A percentile compares a stretch with the other conserved stretches of the same genome.
phyloP scores from a whole-genome alignment of 805 yeast species.

The Nakazawaea anatomiae region DNA sequence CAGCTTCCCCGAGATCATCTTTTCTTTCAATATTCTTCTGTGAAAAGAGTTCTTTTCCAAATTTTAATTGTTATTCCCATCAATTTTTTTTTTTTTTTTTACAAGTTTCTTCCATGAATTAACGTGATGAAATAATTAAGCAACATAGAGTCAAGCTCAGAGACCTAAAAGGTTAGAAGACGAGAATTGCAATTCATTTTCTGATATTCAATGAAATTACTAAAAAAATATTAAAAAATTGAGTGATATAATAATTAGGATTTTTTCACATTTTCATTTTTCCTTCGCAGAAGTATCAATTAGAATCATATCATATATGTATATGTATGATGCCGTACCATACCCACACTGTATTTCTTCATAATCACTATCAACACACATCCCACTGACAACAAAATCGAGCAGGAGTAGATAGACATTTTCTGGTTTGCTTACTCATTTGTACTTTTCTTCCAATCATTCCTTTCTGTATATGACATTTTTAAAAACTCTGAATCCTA shows the following conservation, averaged over 20 bases:
- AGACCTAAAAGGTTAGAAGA: conserved; percentile 47
- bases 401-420: neutral
- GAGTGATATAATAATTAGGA: neutral
- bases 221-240: neutral
- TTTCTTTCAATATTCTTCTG: conserved; percentile 15
- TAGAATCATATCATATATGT: too few relatives aligned
- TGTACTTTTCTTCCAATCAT: too few relatives aligned
- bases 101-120: conserved; percentile 7
- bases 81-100: neutral
- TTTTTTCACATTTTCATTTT: neutral
- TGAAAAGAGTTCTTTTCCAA: conserved; percentile 9
- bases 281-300: too few relatives aligned
- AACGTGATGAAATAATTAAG: conserved; percentile 69
- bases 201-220: conserved; percentile 15
- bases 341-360: too few relatives aligned
- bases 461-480: too few relatives aligned
- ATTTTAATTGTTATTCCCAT: conserved; percentile 2
- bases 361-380: neutral
- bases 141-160: conserved; percentile 93
- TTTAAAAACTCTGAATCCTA: too few relatives aligned
- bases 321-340: too few relatives aligned
- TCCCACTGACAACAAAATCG: neutral
- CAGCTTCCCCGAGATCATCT: conserved; percentile 27
- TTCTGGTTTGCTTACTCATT: too few relatives aligned
- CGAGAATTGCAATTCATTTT: conserved; percentile 56